phyloP scores from a whole-genome alignment of 1,139 yeast genomes.

The Nadsonia commutata region DNA sequence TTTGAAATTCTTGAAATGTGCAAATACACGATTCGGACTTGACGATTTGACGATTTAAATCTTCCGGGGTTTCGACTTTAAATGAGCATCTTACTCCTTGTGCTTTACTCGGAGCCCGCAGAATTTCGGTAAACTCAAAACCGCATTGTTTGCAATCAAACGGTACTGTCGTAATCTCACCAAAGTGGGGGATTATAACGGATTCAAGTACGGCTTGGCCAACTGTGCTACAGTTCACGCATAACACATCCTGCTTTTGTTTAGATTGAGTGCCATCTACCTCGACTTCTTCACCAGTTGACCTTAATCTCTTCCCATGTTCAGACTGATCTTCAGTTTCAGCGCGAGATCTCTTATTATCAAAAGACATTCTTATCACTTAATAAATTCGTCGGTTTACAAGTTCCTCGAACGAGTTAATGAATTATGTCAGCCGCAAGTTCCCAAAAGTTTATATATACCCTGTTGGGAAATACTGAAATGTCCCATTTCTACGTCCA shows the following conservation, averaged over 20 bases:
- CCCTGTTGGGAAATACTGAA: too few species aligned
- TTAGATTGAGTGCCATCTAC: too few species aligned
- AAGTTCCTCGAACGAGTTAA: too few species aligned
- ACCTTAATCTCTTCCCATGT: background rate
- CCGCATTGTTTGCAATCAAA: conserved; percentile 94
- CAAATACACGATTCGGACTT: conserved; percentile 79
- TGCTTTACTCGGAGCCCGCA: conserved; percentile 85
- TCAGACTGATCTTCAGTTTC: background rate
- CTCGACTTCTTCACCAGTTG: background rate
- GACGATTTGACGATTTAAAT: conserved; percentile 80
- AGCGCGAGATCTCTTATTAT: background rate
- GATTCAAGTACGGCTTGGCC: too few species aligned
- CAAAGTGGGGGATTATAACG: conserved; percentile 81
- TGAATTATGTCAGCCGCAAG: too few species aligned
- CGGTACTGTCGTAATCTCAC: conserved; percentile 87
- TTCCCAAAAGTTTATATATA: too few species aligned
- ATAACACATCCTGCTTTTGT: too few species aligned
- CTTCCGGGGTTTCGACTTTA: conserved; percentile 54
- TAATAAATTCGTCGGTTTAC: too few species aligned
- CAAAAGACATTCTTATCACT: background rate
- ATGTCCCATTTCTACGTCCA: too few species aligned
- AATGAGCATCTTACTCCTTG: conserved; percentile 60
- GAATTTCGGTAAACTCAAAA: conserved; percentile 75
- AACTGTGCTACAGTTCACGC: too few species aligned
- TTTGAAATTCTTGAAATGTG: conserved; percentile 68